A percentile compares a stretch with the other conserved stretches of the same genome.
Conservation (phyloP, 2,329 filamentous ascomycete species). For the Fusarium sp. region DNA sequence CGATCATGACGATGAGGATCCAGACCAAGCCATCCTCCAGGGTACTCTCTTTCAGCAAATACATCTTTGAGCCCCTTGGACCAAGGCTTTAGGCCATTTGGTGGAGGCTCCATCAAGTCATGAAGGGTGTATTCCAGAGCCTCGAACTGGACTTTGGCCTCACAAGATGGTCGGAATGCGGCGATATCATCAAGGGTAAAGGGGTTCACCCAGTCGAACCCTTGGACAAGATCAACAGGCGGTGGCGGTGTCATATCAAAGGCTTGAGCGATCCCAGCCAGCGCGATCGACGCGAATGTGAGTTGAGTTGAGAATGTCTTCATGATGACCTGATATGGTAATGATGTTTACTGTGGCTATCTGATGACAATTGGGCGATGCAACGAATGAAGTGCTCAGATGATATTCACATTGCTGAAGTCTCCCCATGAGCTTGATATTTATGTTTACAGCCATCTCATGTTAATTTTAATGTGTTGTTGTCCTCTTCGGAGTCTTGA, state of each 20-base stretch:
- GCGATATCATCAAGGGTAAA: constrained; percentile 52
- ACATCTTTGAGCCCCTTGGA: constrained; percentile 58
- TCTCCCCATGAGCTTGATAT: constrained; percentile 9
- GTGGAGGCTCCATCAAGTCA: constrained; percentile 57
- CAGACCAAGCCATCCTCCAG: constrained; percentile 67
- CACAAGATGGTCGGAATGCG: constrained; percentile 56
- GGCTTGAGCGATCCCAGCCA: constrained; percentile 44
- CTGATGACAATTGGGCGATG: background rate
- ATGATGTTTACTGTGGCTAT: background rate
- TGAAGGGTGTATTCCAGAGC: constrained; percentile 62
- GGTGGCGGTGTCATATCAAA: constrained; percentile 50
- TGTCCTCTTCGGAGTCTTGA: constrained; percentile 51
- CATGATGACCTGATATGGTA: constrained; percentile 37
- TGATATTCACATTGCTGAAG: background rate
- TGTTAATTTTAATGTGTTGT: constrained; percentile 31
- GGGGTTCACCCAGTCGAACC: constrained; percentile 61
- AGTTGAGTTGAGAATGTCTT: constrained; percentile 36
- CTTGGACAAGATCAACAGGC: constrained; percentile 55
- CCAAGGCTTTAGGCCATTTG: constrained; percentile 59
- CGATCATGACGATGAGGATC: constrained; percentile 68
- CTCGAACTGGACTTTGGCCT: constrained; percentile 54
- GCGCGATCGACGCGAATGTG: constrained; percentile 15
- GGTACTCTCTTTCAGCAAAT: constrained; percentile 61
- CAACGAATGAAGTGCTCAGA: background rate
- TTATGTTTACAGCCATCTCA: constrained; percentile 29